phyloP scores from a whole-genome alignment of 2,329 filamentous ascomycete species.

The Sporothrix protearum region DNA sequence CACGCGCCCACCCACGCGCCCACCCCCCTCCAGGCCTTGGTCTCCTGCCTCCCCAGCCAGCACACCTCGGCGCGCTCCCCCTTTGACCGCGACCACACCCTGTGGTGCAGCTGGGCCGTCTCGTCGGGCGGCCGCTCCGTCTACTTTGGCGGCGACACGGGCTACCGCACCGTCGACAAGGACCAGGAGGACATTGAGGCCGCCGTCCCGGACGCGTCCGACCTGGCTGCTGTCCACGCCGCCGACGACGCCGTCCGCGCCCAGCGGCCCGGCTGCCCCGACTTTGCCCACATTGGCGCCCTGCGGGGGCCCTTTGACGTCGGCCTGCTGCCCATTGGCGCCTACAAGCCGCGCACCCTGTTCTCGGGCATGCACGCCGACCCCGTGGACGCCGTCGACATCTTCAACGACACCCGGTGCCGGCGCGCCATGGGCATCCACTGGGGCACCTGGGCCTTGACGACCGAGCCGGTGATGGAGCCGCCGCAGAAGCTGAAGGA shows the following conservation, averaged over 20 bases:
- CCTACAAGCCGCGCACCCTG: conserved; percentile 68
- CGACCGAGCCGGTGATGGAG: conserved; percentile 78
- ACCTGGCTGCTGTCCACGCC: conserved; percentile 43
- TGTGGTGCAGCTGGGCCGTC: conserved; percentile 88
- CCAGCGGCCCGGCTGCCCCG: conserved; percentile 69
- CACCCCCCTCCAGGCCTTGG: conserved; percentile 58
- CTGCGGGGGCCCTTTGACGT: conserved; percentile 83
- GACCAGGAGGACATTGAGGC: conserved; percentile 34
- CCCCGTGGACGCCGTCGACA: conserved; percentile 82
- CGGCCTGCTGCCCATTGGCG: conserved; percentile 88
- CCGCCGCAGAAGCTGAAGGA: conserved; percentile 70
- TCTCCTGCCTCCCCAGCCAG: conserved; percentile 80
- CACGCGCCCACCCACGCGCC: neutral
- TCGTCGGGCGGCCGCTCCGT: conserved; percentile 70
- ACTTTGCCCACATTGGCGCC: conserved; percentile 78
- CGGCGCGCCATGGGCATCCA: conserved; percentile 78
- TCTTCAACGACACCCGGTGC: conserved; percentile 81
- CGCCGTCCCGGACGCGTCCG: neutral
- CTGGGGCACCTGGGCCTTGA: conserved; percentile 88
- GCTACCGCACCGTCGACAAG: conserved; percentile 67
- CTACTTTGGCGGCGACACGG: conserved; percentile 87
- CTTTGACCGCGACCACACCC: conserved; percentile 69
- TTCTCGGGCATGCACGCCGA: conserved; percentile 83
- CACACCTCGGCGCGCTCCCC: conserved; percentile 68
- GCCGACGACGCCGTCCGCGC: conserved; percentile 70